phyloP scores from a whole-genome alignment of 1,284 basidiomycete genomes.

The Naganishia albida region DNA sequence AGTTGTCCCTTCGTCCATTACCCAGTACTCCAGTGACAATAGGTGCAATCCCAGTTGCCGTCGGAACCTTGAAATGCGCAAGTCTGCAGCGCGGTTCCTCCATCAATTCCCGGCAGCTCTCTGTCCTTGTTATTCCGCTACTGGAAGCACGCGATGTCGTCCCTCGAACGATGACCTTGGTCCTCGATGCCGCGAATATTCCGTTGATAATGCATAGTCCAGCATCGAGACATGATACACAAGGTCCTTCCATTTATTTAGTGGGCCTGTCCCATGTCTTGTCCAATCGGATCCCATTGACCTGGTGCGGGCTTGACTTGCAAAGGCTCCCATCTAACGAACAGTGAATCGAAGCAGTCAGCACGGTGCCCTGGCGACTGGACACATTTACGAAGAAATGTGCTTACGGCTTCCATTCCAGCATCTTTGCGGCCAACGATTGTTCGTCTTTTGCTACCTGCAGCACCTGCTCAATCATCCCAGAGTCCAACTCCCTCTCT shows the following conservation, averaged over 20 bases:
- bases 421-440: conserved; percentile 75
- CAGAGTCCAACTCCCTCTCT: conserved; percentile 63
- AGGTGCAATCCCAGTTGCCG: no score
- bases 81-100: no score
- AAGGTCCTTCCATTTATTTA: background rate
- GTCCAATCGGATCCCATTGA: conserved; percentile 64
- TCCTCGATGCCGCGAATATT: background rate
- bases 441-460: conserved; percentile 83
- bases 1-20: no score
- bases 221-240: conserved; percentile 13
- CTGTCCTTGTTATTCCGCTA: no score
- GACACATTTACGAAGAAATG: background rate
- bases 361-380: background rate
- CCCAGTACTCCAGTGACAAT: no score
- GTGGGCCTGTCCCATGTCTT: conserved; percentile 29
- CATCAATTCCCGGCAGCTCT: no score
- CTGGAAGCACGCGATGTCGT: no score
- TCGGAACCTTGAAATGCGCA: no score
- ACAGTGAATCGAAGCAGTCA: background rate
- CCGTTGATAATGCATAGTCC: conserved; percentile 7
- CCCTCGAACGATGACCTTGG: background rate
- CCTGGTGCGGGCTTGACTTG: conserved; percentile 75
- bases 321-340: conserved; percentile 76
- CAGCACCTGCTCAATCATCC: conserved; percentile 56
- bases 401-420: conserved; percentile 94